Conservation (phyloP, 805 yeast genomes). For the Yarrowia sp. region DNA sequence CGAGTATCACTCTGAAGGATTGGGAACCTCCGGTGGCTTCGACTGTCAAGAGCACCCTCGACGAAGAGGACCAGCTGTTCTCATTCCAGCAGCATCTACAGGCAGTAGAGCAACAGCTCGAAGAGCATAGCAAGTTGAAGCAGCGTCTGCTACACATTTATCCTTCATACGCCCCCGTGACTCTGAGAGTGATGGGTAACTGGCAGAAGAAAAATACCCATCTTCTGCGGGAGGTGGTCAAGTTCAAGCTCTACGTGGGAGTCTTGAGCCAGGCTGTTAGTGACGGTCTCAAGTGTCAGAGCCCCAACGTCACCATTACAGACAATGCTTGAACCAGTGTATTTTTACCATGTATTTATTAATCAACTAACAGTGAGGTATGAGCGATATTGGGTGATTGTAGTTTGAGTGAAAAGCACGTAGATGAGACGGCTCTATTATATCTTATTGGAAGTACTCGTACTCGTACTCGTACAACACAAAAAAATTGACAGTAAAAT, state of each 20-base stretch:
- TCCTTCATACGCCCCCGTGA: not conserved
- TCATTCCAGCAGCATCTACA: slow-evolving; percentile 42
- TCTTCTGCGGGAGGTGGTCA: slow-evolving; percentile 32
- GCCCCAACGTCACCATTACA: not conserved
- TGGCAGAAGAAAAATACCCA: slow-evolving; percentile 37
- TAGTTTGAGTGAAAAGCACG: too few species aligned
- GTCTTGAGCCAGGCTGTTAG: slow-evolving; percentile 30
- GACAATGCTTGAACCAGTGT: not conserved
- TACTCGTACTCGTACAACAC: too few species aligned
- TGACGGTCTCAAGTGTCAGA: slow-evolving; percentile 26
- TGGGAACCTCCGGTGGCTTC: slow-evolving; percentile 38
- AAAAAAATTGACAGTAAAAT: too few species aligned
- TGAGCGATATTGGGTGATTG: too few species aligned
- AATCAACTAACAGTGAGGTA: not conserved
- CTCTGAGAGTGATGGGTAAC: slow-evolving; percentile 28
- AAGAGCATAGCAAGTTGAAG: slow-evolving; percentile 44
- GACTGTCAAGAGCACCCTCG: slow-evolving; percentile 32
- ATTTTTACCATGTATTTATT: slow-evolving; percentile 1
- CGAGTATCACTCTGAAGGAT: slow-evolving; percentile 31
- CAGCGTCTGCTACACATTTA: slow-evolving; percentile 34
- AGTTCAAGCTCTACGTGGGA: slow-evolving; percentile 33
- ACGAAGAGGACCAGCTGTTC: slow-evolving; percentile 41
- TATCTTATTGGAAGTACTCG: too few species aligned
- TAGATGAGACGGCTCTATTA: too few species aligned
- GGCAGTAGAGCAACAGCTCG: slow-evolving; percentile 41